Evolutionary conservation across 169 alveolate species (phyloP).

Genomic region (Plasmodium fragile): DNA sequence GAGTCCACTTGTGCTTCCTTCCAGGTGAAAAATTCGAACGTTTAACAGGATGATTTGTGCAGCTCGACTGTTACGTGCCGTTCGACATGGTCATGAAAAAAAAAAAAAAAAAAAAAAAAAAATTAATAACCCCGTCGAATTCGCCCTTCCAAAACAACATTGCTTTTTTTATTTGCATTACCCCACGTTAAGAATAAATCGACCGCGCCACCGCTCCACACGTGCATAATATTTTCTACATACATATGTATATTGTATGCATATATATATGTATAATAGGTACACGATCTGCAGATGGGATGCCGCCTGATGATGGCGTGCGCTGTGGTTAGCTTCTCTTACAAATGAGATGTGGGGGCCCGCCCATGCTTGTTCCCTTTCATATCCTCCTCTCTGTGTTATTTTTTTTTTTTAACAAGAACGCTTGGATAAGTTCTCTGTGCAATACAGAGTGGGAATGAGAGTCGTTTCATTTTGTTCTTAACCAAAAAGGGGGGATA

Average conservation of each 20-base stretch:
- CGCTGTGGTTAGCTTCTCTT: background rate
- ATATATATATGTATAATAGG: background rate
- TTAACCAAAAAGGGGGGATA: background rate
- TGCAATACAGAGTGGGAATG: background rate
- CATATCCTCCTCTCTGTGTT: background rate
- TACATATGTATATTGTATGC: too few relatives aligned
- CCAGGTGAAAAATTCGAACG: background rate
- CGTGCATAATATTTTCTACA: background rate
- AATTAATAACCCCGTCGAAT: background rate
- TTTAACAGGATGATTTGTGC: background rate
- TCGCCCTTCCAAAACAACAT: background rate
- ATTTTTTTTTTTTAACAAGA: background rate
- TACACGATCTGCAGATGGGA: background rate
- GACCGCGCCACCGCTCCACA: background rate
- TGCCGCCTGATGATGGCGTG: background rate
- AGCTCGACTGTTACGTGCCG: background rate
- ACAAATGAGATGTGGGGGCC: background rate
- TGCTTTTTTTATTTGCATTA: background rate
- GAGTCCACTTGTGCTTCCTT: background rate
- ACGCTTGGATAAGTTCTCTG: background rate
- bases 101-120: background rate
- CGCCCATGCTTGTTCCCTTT: background rate
- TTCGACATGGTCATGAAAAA: background rate
- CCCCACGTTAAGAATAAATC: background rate
- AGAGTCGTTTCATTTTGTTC: background rate